Base-by-base conservation (phyloP, 2,329 filamentous ascomycete genomes). In the Aspergillus oerlinghausenensis region DNA sequence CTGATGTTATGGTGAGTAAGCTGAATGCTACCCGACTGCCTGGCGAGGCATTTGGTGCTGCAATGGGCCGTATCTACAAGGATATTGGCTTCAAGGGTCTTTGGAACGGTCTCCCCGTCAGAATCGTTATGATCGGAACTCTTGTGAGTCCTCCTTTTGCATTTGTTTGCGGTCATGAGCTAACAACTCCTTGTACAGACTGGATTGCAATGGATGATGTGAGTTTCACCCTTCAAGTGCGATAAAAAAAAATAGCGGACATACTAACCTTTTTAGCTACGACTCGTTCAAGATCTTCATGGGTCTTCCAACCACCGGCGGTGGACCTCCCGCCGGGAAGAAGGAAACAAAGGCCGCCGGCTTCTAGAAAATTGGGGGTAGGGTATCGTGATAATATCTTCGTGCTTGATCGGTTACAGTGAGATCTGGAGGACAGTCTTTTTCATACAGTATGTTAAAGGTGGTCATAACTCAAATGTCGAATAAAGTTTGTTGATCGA, bases 141-240 rank as follows among this genome's bases (percentile, higher is more conserved):
- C 73, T 88, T 68, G 74, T 76, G 59, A 67, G 71, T 69, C 4
- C 3, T 47, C 43, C 11, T 40, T 29, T 11, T 8, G 4, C 17
- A 50, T 49, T 1, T n/a, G 19, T 48, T 47, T 35, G 52, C 17
- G 38, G 40, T 28, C 0, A 21, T 28, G 32, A 19, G 53, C 67
- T 72, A 65, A 69, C 55, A 26, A 35, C 21, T 23, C 32, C n/a
- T 19, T 19, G 38, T 23, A 21, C 54, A 76, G 64, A 95, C 90
- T 21, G 90, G 89, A 57, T 78, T 96, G 60, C 92, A 96, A 79
- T 96, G 91, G 91, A 90, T 95, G 87, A 94, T 92, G 72, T 94
- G 92, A 77, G 88, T 84, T n/a, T 51, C 11, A 11, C 7, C 32
- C 2, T 40, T 28, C 8, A 54, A 38, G 1, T 17, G 5, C 5